phyloP scores from a whole-genome alignment of 1,284 basidiomycete species.

The Ganoderma resinaceum region DNA sequence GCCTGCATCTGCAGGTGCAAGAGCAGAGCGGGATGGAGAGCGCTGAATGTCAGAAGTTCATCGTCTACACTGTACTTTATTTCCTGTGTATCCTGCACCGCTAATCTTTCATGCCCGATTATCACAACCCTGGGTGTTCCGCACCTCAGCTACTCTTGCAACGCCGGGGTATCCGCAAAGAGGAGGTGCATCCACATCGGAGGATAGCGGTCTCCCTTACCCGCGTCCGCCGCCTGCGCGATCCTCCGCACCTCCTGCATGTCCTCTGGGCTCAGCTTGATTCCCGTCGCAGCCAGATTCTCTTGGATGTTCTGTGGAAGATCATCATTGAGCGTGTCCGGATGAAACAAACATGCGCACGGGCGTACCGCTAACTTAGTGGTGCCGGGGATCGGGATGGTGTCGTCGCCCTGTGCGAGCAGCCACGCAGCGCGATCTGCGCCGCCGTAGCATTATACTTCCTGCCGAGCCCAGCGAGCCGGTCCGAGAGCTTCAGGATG shows the following conservation, averaged over 20 bases:
- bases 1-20: not conserved
- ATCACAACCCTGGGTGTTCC: not conserved
- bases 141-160: not conserved
- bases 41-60: not conserved
- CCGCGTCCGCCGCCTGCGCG: conserved; percentile 36
- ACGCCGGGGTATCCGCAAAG: not conserved
- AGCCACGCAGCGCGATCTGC: conserved; percentile 57
- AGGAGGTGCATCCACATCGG: not conserved
- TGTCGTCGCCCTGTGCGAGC: conserved; percentile 45
- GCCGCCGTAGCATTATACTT: conserved; percentile 41
- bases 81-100: not conserved
- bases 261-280: conserved; percentile 43
- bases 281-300: conserved; percentile 43
- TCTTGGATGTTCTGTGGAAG: not conserved
- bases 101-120: not conserved
- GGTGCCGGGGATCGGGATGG: conserved; percentile 50
- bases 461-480: not conserved
- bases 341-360: conserved; percentile 38
- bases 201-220: not conserved
- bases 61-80: not conserved
- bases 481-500: conserved; percentile 41
- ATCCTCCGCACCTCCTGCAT: conserved; percentile 42
- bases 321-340: not conserved
- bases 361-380: conserved; percentile 33
- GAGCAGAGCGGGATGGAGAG: not conserved